Evolutionary conservation across 805 yeast species (phyloP), one percentile per base, ranked within the genome.

Genomic region (Ogataea sp.): DNA sequence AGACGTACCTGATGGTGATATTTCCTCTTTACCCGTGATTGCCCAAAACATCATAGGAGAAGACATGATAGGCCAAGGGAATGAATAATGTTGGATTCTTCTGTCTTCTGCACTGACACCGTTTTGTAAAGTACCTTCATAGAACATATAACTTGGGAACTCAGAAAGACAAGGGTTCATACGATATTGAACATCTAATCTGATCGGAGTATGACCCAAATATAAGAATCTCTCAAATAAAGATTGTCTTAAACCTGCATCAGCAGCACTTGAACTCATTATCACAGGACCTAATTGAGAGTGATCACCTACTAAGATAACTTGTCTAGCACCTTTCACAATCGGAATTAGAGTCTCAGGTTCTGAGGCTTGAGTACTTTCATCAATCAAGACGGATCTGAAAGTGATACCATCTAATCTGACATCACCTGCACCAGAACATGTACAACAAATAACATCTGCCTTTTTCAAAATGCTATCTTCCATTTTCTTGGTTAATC

Each of bases 31-130:
- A 30, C 96, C 96, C 54, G 78, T 78, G 48, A 80, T 80, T 1
- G 85, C 81, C 96, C 96, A 88, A 52, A 89, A 85, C 93, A 89
- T 83, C 95, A 87, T 86, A n/a, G 96, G 97, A 5, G 69, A 71
- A 36, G 77, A 80, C 20, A 69, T 67, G 21, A 83, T 80, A 1
- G 96, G 96, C 97, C 96, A 89, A n/a, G 95, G 95, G 64, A 88
- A 87, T 5, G 71, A 65, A 6, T 78, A 67, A 24, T 73, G 64
- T 1, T 61, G 45, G 16, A 80, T 56, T 13, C 71, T 63, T 44
- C 96, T 71, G 45, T 86, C 80, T 39, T 78, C 84, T 26, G 76
- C 70, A 2, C 93, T 82, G 14, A 89, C 95, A 48, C 97, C 96
- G 55, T 89, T 88, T 58, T 88, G 96, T 49, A 89, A 71, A 32